Conservation (phyloP, 805 yeast genomes). For the Clavispora carvajalis region DNA sequence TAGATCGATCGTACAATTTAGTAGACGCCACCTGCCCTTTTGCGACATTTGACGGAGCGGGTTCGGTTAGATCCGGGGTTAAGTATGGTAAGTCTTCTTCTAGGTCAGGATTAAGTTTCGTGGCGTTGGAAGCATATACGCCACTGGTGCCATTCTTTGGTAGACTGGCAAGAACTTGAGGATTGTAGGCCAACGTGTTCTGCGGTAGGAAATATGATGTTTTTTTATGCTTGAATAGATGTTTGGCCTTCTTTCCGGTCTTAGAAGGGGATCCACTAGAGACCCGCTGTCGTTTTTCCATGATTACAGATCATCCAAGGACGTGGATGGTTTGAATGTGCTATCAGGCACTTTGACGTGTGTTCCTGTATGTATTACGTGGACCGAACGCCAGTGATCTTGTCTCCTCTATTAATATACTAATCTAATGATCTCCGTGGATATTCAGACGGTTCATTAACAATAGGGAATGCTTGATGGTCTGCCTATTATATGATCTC, state of each 20-base stretch:
- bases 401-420: no score
- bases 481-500: no score
- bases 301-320: background rate
- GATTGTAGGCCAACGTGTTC: slow-evolving; percentile 22
- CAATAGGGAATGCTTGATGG: no score
- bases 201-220: slow-evolving; percentile 32
- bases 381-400: no score
- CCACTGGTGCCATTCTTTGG: background rate
- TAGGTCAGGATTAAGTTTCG: background rate
- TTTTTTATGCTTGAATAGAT: slow-evolving; percentile 16
- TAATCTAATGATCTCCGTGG: no score
- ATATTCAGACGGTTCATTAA: no score
- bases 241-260: slow-evolving; percentile 8
- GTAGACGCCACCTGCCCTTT: slow-evolving; percentile 5
- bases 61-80: background rate
- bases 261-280: slow-evolving; percentile 2
- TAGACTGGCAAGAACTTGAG: background rate
- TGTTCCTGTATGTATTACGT: slow-evolving; percentile 2
- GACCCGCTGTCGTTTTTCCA: slow-evolving; percentile 1
- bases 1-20: slow-evolving; percentile 6
- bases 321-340: background rate
- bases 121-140: background rate
- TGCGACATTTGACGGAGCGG: background rate
- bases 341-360: slow-evolving; percentile 1
- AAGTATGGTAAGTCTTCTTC: background rate